Base-by-base conservation (phyloP, 2,329 filamentous ascomycete species). In the Botrytis cinerea region DNA sequence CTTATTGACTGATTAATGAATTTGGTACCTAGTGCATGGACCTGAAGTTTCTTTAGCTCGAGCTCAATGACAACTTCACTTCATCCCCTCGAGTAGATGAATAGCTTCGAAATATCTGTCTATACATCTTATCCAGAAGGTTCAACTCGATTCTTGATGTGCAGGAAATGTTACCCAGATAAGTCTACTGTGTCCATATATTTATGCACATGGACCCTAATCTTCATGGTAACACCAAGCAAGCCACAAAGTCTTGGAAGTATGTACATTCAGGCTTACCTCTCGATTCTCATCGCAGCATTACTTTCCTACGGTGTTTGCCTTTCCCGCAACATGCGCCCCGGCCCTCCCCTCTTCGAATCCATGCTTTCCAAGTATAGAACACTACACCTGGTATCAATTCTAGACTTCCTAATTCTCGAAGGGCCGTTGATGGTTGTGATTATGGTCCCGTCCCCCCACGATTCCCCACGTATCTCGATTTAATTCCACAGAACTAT, bases 271-370 rank as follows among this genome's bases (percentile, higher is more conserved):
- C 25, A 63, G 61, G 61, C n/a, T 20, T 63, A 46, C 61, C n/a
- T 45, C n/a, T 45, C n/a, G 51, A 57, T 28, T 32, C 46, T 32
- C 22, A 28, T 68, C 61, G 38, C 40, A 43, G 35, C 5, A 46
- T 51, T n/a, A 35, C 12, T 32, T 46, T 67, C 63, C 38, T 32
- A 64, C 61, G 25, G 10, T 43, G 35, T 46, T 63, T 71, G 57
- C 57, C 45, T 51, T 63, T 63, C 35, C 59, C 43, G 69, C 69
- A n/a, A 71, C 20, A 70, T 70, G 68, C 40, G 51, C 68, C 45
- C 25, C n/a, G 25, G 22, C 32, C 25, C 22, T 43, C 35, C 51
- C 48, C 40, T 43, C 64, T 40, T 54, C 46, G 46, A 54, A 43
- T 32, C 64, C 35, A 67, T 38, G 45, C n/a, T 28, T 35, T 63